A percentile compares a stretch with the other conserved stretches of the same genome.
Evolutionary conservation across 2,329 filamentous ascomycete species (phyloP).

Genomic region (Daldinia eschscholtzii): DNA sequence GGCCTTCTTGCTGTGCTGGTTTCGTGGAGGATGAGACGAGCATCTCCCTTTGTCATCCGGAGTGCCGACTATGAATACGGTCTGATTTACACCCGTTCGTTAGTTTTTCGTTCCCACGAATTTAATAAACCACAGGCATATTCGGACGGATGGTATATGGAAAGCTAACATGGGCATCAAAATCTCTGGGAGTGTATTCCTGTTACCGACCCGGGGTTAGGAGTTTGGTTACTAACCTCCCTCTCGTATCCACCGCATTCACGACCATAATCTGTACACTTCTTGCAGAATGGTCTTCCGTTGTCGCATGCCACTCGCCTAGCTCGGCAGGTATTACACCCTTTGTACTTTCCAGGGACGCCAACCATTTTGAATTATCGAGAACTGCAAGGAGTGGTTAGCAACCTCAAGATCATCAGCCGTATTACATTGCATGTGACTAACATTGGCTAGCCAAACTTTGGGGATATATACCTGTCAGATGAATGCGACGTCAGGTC

Average conservation of each 20-base stretch:
- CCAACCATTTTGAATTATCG: slow-evolving; percentile 65
- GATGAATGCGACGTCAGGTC: slow-evolving; percentile 23
- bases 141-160: neutral
- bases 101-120: slow-evolving; percentile 5
- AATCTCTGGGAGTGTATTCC: slow-evolving; percentile 22
- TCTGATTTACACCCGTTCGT: slow-evolving; percentile 24
- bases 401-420: slow-evolving; percentile 1
- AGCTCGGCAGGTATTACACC: slow-evolving; percentile 71
- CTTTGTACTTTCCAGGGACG: slow-evolving; percentile 73
- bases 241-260: slow-evolving; percentile 73
- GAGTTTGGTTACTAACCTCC: slow-evolving; percentile 56
- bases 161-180: slow-evolving; percentile 19
- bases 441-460: neutral
- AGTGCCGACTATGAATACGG: slow-evolving; percentile 73
- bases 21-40: slow-evolving; percentile 67
- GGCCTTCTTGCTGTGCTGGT: slow-evolving; percentile 56
- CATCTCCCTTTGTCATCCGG: slow-evolving; percentile 66
- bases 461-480: slow-evolving; percentile 31
- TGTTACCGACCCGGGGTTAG: slow-evolving; percentile 2
- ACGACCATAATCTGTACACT: slow-evolving; percentile 69
- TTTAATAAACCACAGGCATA: neutral
- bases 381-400: slow-evolving; percentile 27
- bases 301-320: slow-evolving; percentile 66
- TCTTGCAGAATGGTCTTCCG: slow-evolving; percentile 69
- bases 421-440: slow-evolving; percentile 21